Conservation (phyloP, 2,329 filamentous ascomycete genomes). For the Apiospora arundinis region DNA sequence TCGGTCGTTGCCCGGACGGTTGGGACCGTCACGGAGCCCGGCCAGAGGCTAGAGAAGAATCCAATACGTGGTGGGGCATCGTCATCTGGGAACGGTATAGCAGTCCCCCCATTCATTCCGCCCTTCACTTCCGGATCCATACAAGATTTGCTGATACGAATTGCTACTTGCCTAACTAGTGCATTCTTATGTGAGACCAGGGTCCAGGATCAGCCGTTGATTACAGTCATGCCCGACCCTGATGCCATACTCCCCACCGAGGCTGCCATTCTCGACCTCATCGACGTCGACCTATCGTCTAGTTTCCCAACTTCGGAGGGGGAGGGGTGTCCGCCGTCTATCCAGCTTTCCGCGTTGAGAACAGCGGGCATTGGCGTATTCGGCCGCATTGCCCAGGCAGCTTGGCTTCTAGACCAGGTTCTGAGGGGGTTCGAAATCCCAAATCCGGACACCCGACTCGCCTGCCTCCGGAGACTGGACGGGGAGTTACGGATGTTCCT, state of each 20-base stretch:
- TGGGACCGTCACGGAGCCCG: not conserved
- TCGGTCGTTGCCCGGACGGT: not conserved
- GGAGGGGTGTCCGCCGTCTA: not conserved
- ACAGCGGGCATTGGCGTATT: constrained; percentile 29
- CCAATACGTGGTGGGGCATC: constrained; percentile 41
- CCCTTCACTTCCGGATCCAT: not conserved
- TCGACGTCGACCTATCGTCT: not conserved
- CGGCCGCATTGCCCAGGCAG: constrained; percentile 32
- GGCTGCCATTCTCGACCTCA: constrained; percentile 16
- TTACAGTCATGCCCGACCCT: constrained; percentile 26
- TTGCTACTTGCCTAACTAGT: not conserved
- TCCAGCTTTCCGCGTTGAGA: constrained; percentile 21
- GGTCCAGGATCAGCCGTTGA: constrained; percentile 28
- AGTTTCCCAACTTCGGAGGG: not conserved
- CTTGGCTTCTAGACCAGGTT: constrained; percentile 34
- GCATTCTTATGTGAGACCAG: constrained; percentile 28
- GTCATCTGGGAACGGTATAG: constrained; percentile 38
- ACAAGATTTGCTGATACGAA: not conserved
- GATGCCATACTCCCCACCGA: constrained; percentile 28
- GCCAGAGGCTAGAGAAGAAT: constrained; percentile 30
- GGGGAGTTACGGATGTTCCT: constrained; percentile 18
- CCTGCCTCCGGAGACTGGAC: constrained; percentile 19
- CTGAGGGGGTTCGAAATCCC: constrained; percentile 24
- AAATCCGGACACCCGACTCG: constrained; percentile 5
- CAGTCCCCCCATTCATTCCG: not conserved